A percentile compares a stretch with the other conserved stretches of the same genome.
Evolutionary conservation across 441 rosid species (phyloP).

Genomic region (Pelargonium fulgidum): DNA sequence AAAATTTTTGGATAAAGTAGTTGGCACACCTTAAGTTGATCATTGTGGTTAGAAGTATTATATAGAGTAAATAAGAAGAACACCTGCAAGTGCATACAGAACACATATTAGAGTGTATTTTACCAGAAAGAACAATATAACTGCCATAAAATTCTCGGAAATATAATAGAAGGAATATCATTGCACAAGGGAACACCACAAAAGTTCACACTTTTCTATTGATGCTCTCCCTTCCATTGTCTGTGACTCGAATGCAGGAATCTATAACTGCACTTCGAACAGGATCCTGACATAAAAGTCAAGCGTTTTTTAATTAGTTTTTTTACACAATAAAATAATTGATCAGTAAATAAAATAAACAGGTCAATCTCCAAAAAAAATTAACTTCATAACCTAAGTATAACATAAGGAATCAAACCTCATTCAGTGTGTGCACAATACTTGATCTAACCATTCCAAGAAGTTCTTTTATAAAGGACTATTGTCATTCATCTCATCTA

Average conservation of each 20-base stretch:
- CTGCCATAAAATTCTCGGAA: slow-evolving; percentile 3
- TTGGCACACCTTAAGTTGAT: slow-evolving; percentile 88
- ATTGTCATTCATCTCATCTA: background rate
- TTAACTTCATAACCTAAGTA: background rate
- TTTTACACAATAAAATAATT: background rate
- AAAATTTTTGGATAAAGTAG: slow-evolving; percentile 9
- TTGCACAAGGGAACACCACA: background rate
- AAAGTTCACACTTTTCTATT: slow-evolving; percentile 58
- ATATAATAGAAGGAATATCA: slow-evolving; percentile 11
- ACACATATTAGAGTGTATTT: slow-evolving; percentile 11
- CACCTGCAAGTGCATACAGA: slow-evolving; percentile 48
- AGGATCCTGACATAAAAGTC: slow-evolving; percentile 44
- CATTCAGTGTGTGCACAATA: background rate
- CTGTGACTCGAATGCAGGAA: slow-evolving; percentile 87
- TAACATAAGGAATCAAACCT: background rate
- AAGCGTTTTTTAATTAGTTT: slow-evolving; percentile 16
- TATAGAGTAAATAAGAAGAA: slow-evolving; percentile 82
- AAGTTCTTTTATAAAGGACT: background rate
- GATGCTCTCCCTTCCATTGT: slow-evolving; percentile 92
- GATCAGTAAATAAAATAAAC: slow-evolving; percentile 13
- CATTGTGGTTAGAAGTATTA: slow-evolving; percentile 78
- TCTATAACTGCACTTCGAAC: slow-evolving; percentile 78
- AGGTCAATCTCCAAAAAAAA: background rate
- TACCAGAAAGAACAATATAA: background rate
- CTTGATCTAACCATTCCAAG: background rate